A percentile compares a stretch with the other conserved stretches of the same genome.
Conservation (phyloP, 768 basidiomycete genomes). For the Auricularia sp. region DNA sequence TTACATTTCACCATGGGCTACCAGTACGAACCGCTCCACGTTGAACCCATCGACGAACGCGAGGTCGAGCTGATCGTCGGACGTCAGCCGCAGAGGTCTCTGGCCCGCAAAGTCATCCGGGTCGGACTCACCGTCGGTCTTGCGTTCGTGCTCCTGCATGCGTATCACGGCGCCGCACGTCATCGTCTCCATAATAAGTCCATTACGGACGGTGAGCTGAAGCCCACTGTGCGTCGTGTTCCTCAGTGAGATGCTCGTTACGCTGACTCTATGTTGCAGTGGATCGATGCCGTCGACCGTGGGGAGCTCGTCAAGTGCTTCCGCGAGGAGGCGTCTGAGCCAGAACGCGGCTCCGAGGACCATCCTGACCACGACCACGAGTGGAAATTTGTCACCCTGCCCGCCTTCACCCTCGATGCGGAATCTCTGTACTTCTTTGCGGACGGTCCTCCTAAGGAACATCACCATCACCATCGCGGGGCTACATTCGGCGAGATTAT, state of each 20-base stretch:
- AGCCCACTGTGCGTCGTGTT: not conserved
- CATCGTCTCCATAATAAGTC: no score
- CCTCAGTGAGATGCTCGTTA: not conserved
- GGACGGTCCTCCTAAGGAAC: not conserved
- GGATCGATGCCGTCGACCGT: not conserved
- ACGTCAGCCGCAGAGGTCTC: not conserved
- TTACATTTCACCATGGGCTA: not conserved
- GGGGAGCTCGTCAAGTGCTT: not conserved
- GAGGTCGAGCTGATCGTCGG: not conserved
- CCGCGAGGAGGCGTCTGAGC: not conserved
- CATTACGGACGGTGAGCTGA: no score
- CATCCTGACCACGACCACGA: not conserved
- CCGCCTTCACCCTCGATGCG: not conserved
- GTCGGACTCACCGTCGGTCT: not conserved
- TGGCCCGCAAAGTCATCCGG: not conserved
- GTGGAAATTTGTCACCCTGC: not conserved
- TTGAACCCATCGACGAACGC: not conserved
- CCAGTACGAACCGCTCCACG: not conserved
- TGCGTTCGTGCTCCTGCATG: not conserved
- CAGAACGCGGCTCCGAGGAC: not conserved
- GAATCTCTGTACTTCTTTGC: not conserved
- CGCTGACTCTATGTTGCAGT: not conserved
- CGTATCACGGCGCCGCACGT: not conserved
- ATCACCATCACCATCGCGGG: not conserved
- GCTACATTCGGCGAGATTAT: not conserved